phyloP scores from a whole-genome alignment of 208 protist genomes.

The Jaenimonas drosophilae region DNA sequence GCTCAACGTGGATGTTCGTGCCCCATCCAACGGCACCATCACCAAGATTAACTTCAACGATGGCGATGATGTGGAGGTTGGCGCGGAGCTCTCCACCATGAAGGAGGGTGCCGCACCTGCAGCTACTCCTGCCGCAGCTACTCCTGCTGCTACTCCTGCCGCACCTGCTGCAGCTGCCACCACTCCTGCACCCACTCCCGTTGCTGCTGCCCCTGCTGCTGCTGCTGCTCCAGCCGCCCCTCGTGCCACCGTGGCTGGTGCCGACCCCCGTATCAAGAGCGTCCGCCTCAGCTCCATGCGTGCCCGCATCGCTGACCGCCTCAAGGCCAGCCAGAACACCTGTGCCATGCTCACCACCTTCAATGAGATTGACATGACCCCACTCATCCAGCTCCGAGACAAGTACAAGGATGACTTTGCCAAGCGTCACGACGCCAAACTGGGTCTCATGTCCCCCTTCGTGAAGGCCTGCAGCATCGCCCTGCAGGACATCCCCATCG shows the following conservation, averaged over 20 bases:
- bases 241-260: conserved; percentile 17
- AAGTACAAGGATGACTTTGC: conserved; percentile 97
- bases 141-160: conserved; percentile 5
- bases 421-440: conserved; percentile 97
- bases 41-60: conserved; percentile 84
- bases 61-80: conserved; percentile 88
- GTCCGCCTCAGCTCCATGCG: conserved; percentile 94
- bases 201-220: conserved; percentile 14
- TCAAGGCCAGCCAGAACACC: conserved; percentile 98
- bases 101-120: conserved; percentile 44
- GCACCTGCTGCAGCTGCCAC: conserved; percentile 5
- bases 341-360: conserved; percentile 99
- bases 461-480: conserved; percentile 94
- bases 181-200: conserved; percentile 8
- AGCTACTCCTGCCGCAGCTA: conserved; percentile 2
- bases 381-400: conserved; percentile 91
- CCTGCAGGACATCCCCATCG: conserved; percentile 92
- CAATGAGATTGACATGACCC: conserved; percentile 98
- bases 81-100: conserved; percentile 80
- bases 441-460: conserved; percentile 99
- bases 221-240: conserved; percentile 11
- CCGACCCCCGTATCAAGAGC: conserved; percentile 70
- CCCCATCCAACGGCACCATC: conserved; percentile 89
- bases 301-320: conserved; percentile 92
- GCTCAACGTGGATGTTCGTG: conserved; percentile 93